These are phyloP conservation scores for Mucor indicus DNA, from an alignment of 371 early-diverging fungal genomes.

Conservation along the genomic window DNA sequence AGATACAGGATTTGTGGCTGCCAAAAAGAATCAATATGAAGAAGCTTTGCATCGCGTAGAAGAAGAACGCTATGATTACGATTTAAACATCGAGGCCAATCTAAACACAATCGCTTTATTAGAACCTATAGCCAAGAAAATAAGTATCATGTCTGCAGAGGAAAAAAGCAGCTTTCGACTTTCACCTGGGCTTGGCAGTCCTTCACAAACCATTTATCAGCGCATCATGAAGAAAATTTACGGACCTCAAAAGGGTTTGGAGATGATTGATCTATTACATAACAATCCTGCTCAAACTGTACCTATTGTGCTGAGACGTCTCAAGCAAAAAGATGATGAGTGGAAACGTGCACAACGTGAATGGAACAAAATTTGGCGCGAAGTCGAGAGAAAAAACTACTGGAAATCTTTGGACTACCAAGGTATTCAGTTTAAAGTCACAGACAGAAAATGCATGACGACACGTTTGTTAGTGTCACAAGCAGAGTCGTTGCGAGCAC, in stretches of 20 bases:
- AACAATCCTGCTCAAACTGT: slow-evolving; percentile 91
- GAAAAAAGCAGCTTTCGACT: slow-evolving; percentile 73
- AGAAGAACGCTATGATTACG: slow-evolving; percentile 99
- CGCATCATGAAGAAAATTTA: slow-evolving; percentile 94
- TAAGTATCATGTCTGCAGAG: slow-evolving; percentile 79
- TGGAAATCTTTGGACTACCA: slow-evolving; percentile 97
- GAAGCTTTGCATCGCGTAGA: slow-evolving; percentile 96
- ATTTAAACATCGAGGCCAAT: slow-evolving; percentile 94
- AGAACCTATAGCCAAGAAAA: slow-evolving; percentile 77
- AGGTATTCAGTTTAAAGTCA: slow-evolving; percentile 80
- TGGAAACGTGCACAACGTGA: slow-evolving; percentile 80
- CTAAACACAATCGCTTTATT: slow-evolving; percentile 84
- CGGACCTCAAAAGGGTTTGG: slow-evolving; percentile 79
- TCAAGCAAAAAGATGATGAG: slow-evolving; percentile 98
- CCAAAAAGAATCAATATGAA: slow-evolving; percentile 94
- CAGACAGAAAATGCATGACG: slow-evolving; percentile 81
- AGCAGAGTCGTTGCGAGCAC: no score
- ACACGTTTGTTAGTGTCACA: slow-evolving; percentile 79
- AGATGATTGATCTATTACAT: slow-evolving; percentile 92
- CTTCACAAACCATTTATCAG: slow-evolving; percentile 83
- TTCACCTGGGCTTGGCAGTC: slow-evolving; percentile 76
- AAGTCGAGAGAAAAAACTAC: slow-evolving; percentile 91
- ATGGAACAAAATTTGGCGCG: slow-evolving; percentile 95
- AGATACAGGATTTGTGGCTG: slow-evolving; percentile 89
- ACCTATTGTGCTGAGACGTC: slow-evolving; percentile 93